Percentiles rank a stretch among this genome's conserved stretches.
These are phyloP conservation scores for Colletotrichum euphorbiae DNA, from an alignment of 2,329 filamentous ascomycete genomes.

Conservation along the genomic window DNA sequence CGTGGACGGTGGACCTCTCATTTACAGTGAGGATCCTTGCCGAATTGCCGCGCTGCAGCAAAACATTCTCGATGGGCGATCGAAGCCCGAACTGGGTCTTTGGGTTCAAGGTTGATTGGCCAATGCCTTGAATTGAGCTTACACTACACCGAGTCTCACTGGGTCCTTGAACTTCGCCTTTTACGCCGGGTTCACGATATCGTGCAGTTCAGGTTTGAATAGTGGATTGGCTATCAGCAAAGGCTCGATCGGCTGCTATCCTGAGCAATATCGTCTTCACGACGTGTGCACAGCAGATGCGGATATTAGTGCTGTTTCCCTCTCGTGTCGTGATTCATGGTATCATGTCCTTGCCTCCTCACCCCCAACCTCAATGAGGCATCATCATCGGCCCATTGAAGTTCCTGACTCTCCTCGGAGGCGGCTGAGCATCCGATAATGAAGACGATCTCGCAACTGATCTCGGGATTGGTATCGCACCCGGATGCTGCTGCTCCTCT, in stretches of 20 bases:
- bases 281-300: not conserved
- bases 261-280: not conserved
- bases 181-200: not conserved
- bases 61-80: no score
- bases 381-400: constrained; percentile 32
- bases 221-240: not conserved
- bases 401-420: constrained; percentile 9
- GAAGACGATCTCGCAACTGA: not conserved
- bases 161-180: not conserved
- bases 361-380: constrained; percentile 6
- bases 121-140: constrained; percentile 16
- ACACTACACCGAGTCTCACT: constrained; percentile 1
- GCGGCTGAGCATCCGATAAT: not conserved
- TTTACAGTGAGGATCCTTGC: constrained; percentile 13
- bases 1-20: no score
- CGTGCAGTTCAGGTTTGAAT: not conserved
- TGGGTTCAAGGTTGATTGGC: constrained; percentile 30
- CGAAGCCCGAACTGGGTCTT: not conserved
- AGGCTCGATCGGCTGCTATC: not conserved
- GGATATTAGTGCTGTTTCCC: not conserved
- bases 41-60: constrained; percentile 17
- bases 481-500: not conserved
- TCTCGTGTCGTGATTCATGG: not conserved
- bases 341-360: not conserved
- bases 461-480: not conserved